These are phyloP conservation scores for Erodium trifolium DNA, from an alignment of 441 rosid species.

Conservation along the genomic window DNA sequence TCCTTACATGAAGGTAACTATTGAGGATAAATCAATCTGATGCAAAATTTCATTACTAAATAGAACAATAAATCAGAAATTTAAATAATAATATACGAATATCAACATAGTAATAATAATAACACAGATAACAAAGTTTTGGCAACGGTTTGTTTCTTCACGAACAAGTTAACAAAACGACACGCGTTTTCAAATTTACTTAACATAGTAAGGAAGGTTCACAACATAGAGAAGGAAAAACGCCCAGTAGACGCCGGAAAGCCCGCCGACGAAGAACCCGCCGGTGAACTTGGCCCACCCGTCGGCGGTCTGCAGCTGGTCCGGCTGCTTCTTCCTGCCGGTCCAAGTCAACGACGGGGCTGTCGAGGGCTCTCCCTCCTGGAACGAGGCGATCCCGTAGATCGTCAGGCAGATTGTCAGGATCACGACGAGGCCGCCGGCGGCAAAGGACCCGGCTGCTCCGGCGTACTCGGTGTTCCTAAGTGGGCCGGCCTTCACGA, in stretches of 20 bases:
- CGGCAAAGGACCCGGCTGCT: slow-evolving; percentile 72
- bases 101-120: too few relatives aligned
- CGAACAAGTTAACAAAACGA: too few relatives aligned
- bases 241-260: slow-evolving; percentile 94
- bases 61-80: too few relatives aligned
- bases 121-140: too few relatives aligned
- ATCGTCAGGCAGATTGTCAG: slow-evolving; percentile 82
- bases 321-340: slow-evolving; percentile 89
- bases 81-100: too few relatives aligned
- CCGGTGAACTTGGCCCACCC: slow-evolving; percentile 90
- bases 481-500: slow-evolving; percentile 76
- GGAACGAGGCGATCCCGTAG: slow-evolving; percentile 71
- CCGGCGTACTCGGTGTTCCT: slow-evolving; percentile 78
- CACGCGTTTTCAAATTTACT: slow-evolving; percentile 23
- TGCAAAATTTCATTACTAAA: too few relatives aligned
- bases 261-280: slow-evolving; percentile 93
- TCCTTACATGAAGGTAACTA: too few relatives aligned
- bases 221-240: slow-evolving; percentile 75
- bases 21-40: too few relatives aligned
- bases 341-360: slow-evolving; percentile 80
- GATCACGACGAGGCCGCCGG: slow-evolving; percentile 77
- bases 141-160: too few relatives aligned
- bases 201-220: slow-evolving; percentile 77
- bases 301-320: slow-evolving; percentile 81
- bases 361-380: slow-evolving; percentile 72